phyloP scores from a whole-genome alignment of 306 rosid genomes.

The barrel medic (Medicago truncatula) region DNA sequence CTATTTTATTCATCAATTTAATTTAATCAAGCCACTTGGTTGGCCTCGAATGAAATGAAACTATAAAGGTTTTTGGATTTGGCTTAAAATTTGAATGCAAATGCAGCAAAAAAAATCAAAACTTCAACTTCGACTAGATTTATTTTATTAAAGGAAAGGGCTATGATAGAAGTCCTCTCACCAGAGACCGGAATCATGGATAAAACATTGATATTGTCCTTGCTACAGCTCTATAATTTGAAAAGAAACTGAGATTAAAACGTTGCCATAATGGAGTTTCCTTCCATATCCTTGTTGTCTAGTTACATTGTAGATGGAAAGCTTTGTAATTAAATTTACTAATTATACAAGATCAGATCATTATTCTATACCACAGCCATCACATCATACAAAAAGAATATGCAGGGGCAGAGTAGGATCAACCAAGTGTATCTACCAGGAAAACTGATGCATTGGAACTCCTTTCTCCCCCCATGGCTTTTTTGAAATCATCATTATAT shows the following conservation, averaged over 20 bases:
- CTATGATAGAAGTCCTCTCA: slow-evolving; percentile 1
- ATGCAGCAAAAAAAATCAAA: not conserved
- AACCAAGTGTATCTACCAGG: slow-evolving; percentile 30
- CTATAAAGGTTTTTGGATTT: not conserved
- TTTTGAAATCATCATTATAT: slow-evolving; percentile 15
- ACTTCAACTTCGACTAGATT: not conserved
- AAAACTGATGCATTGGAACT: slow-evolving; percentile 22
- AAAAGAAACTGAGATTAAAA: slow-evolving; percentile 2
- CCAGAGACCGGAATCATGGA: not conserved
- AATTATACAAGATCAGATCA: slow-evolving; percentile 3
- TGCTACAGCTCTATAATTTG: slow-evolving; percentile 10
- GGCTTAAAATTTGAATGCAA: slow-evolving; percentile 4
- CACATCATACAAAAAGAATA: slow-evolving; percentile 27
- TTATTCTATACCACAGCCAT: slow-evolving; percentile 26
- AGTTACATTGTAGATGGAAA: slow-evolving; percentile 6
- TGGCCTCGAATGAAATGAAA: slow-evolving; percentile 5
- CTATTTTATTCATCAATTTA: not conserved
- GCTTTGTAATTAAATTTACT: not conserved
- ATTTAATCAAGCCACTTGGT: not conserved
- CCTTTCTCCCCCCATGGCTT: not conserved
- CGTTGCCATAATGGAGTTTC: slow-evolving; percentile 5
- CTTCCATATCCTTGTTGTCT: slow-evolving; percentile 29
- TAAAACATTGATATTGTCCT: not conserved
- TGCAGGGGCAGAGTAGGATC: slow-evolving; percentile 19
- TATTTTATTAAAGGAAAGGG: not conserved